Evolutionary conservation across 768 basidiomycete genomes (phyloP).

Genomic region (Lactarius sanguifluus): DNA sequence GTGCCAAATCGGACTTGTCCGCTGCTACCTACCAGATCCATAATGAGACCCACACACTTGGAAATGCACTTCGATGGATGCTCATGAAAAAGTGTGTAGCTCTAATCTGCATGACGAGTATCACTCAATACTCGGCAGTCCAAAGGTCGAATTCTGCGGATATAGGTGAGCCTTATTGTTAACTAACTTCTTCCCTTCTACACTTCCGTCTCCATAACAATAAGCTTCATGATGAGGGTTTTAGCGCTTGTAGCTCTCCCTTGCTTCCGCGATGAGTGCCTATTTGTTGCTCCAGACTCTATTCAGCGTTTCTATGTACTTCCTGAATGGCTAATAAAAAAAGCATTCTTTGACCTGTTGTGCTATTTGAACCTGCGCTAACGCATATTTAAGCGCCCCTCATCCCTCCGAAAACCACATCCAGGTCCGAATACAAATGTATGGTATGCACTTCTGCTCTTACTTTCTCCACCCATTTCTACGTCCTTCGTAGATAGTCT

Average conservation of each 20-base stretch:
- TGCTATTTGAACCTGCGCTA: conserved; percentile 10
- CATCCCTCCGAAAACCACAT: conserved; percentile 98
- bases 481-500: conserved; percentile 58
- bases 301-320: background rate
- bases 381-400: conserved; percentile 56
- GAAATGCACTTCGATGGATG: conserved; percentile 96
- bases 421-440: conserved; percentile 99
- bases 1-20: conserved; percentile 77
- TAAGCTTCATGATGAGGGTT: conserved; percentile 7
- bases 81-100: conserved; percentile 90
- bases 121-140: conserved; percentile 47
- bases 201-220: conserved; percentile 6
- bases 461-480: background rate
- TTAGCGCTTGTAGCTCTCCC: background rate
- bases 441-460: conserved; percentile 59
- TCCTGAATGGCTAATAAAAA: background rate
- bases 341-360: conserved; percentile 6
- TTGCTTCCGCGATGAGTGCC: background rate
- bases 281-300: conserved; percentile 1
- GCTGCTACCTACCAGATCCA: conserved; percentile 89
- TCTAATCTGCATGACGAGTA: conserved; percentile 10
- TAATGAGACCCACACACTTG: conserved; percentile 95
- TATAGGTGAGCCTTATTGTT: conserved; percentile 66
- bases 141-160: conserved; percentile 97
- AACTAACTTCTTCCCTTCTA: conserved; percentile 2